Evolutionary conservation across 2,329 filamentous ascomycete species (phyloP).

Genomic region (Plectosphaerella plurivora): DNA sequence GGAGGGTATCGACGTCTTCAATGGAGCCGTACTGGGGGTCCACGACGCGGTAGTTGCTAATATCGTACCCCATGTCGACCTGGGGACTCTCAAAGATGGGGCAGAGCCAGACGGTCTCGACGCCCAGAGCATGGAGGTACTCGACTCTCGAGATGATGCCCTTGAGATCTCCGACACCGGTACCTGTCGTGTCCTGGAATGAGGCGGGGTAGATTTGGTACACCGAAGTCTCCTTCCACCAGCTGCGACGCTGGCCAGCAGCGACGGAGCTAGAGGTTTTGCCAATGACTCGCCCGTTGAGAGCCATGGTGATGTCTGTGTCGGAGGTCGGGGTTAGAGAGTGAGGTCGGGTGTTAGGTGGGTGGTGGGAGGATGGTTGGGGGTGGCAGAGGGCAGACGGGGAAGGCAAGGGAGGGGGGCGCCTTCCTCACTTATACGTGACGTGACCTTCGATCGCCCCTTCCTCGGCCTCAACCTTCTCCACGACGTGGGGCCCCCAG

Average conservation of each 20-base stretch:
- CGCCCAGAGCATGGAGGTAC: slow-evolving; percentile 50
- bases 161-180: slow-evolving; percentile 51
- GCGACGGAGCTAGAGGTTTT: background rate
- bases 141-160: slow-evolving; percentile 54
- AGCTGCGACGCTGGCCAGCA: slow-evolving; percentile 22
- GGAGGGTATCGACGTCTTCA: slow-evolving; percentile 60
- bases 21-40: slow-evolving; percentile 64
- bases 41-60: slow-evolving; percentile 64
- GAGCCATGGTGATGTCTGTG: background rate
- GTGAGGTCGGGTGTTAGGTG: no score
- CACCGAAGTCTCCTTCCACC: slow-evolving; percentile 58
- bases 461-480: no score
- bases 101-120: slow-evolving; percentile 54
- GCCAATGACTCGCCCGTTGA: background rate
- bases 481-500: no score
- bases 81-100: slow-evolving; percentile 49
- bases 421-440: no score
- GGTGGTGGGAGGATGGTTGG: background rate
- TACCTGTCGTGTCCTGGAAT: slow-evolving; percentile 54
- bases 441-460: no score
- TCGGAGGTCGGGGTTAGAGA: background rate
- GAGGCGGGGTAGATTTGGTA: slow-evolving; percentile 62
- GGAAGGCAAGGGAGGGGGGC: no score
- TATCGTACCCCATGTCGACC: slow-evolving; percentile 68
- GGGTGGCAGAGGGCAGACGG: background rate